These are phyloP conservation scores for Daldinia sp. DNA, from an alignment of 2,329 filamentous ascomycete species.

Conservation along the genomic window DNA sequence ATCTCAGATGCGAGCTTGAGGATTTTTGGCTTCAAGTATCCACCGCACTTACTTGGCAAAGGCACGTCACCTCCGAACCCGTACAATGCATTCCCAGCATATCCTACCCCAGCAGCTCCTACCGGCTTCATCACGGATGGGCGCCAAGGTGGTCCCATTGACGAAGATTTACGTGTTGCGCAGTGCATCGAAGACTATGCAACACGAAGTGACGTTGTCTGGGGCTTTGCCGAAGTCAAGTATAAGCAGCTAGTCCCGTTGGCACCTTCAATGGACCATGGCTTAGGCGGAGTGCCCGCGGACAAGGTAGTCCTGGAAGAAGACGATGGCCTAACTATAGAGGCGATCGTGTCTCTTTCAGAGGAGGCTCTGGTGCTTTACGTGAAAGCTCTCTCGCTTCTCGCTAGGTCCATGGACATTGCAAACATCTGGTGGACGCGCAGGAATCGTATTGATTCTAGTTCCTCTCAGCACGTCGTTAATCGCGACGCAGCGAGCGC, in stretches of 20 bases:
- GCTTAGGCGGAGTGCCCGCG: constrained; percentile 71
- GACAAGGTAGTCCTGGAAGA: constrained; percentile 70
- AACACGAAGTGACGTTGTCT: constrained; percentile 94
- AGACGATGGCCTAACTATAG: constrained; percentile 82
- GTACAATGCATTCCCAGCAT: constrained; percentile 86
- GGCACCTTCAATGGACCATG: constrained; percentile 80
- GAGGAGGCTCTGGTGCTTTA: constrained; percentile 97
- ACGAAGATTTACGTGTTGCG: constrained; percentile 84
- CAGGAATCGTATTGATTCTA: constrained; percentile 75
- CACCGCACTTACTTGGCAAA: constrained; percentile 70
- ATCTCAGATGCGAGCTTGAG: constrained; percentile 90
- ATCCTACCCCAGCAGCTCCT: constrained; percentile 75
- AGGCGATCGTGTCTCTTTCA: constrained; percentile 86
- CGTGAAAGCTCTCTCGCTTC: constrained; percentile 89
- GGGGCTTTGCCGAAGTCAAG: constrained; percentile 97
- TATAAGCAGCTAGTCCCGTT: constrained; percentile 96
- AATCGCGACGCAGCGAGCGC: constrained; percentile 57
- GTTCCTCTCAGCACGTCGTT: constrained; percentile 57
- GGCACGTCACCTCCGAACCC: constrained; percentile 78
- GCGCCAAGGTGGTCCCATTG: constrained; percentile 69
- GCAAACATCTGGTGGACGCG: constrained; percentile 91
- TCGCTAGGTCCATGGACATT: constrained; percentile 96
- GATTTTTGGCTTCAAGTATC: constrained; percentile 77
- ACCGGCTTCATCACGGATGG: constrained; percentile 76
- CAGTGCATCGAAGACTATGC: constrained; percentile 91